Conservation (phyloP, 345 rosid genomes). For the Pelargonium nanum region DNA sequence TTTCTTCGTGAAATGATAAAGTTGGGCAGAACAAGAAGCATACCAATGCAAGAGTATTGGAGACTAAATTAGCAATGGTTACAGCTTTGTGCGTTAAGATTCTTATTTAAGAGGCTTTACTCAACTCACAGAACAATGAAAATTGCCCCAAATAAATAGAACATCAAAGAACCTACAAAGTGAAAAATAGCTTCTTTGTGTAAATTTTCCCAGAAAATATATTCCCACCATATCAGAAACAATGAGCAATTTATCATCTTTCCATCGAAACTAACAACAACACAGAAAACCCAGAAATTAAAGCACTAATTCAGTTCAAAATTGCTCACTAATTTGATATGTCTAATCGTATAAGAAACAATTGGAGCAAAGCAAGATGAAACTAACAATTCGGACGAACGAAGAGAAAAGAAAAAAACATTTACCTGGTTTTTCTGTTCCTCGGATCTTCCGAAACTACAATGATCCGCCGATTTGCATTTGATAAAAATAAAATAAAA, state of each 20-base stretch:
- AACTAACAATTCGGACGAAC: too few species aligned
- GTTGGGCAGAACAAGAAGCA: too few species aligned
- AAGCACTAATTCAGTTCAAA: neutral
- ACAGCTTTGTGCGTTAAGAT: neutral
- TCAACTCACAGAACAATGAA: neutral
- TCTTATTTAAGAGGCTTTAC: neutral
- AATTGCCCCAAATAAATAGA: neutral
- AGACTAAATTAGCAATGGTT: neutral
- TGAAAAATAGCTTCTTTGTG: neutral
- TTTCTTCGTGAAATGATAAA: too few species aligned
- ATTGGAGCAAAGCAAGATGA: neutral
- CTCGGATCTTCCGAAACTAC: too few species aligned
- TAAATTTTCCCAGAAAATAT: too few species aligned
- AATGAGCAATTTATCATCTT: neutral
- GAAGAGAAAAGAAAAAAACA: too few species aligned
- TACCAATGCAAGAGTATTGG: too few species aligned
- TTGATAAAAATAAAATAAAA: too few species aligned
- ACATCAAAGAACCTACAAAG: neutral
- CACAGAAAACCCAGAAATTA: neutral
- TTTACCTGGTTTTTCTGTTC: too few species aligned
- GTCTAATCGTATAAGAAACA: neutral
- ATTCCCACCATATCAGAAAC: too few species aligned
- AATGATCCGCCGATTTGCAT: too few species aligned
- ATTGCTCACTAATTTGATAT: too few species aligned
- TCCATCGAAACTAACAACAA: neutral